Evolutionary conservation across 257 asterid species (phyloP).

Genomic region (Solanum arcanum): DNA sequence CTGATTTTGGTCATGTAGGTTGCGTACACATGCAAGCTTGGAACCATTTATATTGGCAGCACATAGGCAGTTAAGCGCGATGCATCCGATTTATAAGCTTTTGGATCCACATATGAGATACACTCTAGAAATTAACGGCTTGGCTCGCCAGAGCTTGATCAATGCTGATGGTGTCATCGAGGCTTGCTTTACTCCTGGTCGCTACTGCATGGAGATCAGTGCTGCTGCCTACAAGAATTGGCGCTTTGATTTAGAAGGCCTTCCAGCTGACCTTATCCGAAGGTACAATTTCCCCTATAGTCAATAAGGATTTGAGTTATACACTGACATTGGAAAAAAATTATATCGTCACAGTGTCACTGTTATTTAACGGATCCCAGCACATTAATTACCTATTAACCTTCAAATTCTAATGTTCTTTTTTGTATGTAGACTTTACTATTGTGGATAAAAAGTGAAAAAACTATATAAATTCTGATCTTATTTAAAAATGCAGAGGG

Average conservation of each 20-base stretch:
- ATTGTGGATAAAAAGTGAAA: neutral
- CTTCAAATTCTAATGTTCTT: neutral
- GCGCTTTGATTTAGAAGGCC: constrained; percentile 88
- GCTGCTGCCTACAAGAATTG: constrained; percentile 87
- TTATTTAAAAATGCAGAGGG: constrained; percentile 42
- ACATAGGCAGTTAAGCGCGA: constrained; percentile 85
- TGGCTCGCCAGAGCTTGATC: constrained; percentile 82
- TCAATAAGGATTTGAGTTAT: too few species aligned
- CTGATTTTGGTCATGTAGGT: constrained; percentile 25
- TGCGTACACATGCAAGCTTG: constrained; percentile 78
- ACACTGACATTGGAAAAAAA: neutral
- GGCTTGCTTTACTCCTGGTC: constrained; percentile 92
- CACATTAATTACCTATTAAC: neutral
- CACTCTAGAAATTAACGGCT: constrained; percentile 77
- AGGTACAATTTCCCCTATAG: constrained; percentile 26
- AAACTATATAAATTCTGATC: neutral
- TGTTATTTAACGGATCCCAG: neutral
- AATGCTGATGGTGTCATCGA: constrained; percentile 83
- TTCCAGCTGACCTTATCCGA: constrained; percentile 86
- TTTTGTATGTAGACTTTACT: too few species aligned
- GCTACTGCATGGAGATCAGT: constrained; percentile 88
- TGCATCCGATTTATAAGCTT: constrained; percentile 92
- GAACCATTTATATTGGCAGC: constrained; percentile 94
- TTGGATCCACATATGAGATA: constrained; percentile 98
- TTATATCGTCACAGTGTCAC: neutral